Evolutionary conservation across 805 yeast genomes (phyloP).

Genomic region (Hanseniaspora lindneri): DNA sequence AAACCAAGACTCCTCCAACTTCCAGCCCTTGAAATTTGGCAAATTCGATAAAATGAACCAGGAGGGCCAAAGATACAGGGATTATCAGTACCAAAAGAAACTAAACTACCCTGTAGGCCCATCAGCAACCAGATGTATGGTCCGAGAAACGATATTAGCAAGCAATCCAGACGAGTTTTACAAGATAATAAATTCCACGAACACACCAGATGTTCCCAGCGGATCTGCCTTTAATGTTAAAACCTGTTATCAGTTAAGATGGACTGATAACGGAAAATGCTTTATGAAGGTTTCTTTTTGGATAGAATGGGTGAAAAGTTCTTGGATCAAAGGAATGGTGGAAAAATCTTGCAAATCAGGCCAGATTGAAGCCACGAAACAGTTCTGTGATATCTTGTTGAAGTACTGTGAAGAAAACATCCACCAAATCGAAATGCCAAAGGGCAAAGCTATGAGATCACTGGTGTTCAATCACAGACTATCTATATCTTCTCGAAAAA

Average conservation of each 20-base stretch:
- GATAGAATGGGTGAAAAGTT: conserved; percentile 79
- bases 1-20: conserved; percentile 31
- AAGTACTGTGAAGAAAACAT: conserved; percentile 23
- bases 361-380: conserved; percentile 51
- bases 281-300: conserved; percentile 52
- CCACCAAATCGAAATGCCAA: conserved; percentile 10
- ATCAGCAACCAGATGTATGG: conserved; percentile 69
- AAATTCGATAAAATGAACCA: conserved; percentile 28
- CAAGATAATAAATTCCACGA: conserved; percentile 49
- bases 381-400: conserved; percentile 29
- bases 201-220: conserved; percentile 91
- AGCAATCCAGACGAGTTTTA: conserved; percentile 45
- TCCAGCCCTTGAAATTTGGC: conserved; percentile 26
- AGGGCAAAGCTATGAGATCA: conserved; percentile 14
- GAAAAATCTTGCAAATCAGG: conserved; percentile 79
- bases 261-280: conserved; percentile 60
- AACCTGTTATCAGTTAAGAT: conserved; percentile 58
- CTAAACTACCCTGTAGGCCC: conserved; percentile 82
- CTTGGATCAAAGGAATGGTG: conserved; percentile 84
- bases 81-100: conserved; percentile 59
- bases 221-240: conserved; percentile 70
- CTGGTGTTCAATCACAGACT: conserved; percentile 13
- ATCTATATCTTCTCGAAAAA: conserved; percentile 2
- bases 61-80: conserved; percentile 37
- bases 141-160: conserved; percentile 46